Conservation (phyloP, 2,329 filamentous ascomycete genomes). For the Exserohilum turcica region DNA sequence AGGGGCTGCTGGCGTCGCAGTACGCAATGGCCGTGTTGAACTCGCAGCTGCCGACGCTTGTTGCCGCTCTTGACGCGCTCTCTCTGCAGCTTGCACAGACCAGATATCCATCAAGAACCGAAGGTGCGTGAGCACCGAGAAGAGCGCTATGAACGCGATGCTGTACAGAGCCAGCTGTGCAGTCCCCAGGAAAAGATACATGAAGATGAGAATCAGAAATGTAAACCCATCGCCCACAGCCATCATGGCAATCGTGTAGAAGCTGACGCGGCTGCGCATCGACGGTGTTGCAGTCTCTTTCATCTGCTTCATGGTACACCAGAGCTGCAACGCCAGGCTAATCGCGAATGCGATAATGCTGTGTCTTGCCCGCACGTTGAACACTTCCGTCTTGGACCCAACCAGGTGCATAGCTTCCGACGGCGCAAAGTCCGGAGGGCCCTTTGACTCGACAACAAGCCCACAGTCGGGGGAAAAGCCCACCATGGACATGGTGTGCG, state of each 20-base stretch:
- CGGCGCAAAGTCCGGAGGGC: conserved; percentile 59
- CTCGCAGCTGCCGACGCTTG: conserved; percentile 39
- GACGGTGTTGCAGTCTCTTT: conserved; percentile 69
- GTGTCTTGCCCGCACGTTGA: conserved; percentile 57
- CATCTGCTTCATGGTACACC: conserved; percentile 65
- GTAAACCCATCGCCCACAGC: conserved; percentile 66
- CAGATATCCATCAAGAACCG: conserved; percentile 71
- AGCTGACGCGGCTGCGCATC: conserved; percentile 66
- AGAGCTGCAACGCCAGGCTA: conserved; percentile 59
- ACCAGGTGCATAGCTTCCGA: conserved; percentile 58
- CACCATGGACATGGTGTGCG: conserved; percentile 63
- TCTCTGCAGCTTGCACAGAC: conserved; percentile 63
- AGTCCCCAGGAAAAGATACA: conserved; percentile 57
- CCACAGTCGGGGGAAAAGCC: conserved; percentile 70
- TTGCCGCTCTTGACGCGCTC: conserved; percentile 52
- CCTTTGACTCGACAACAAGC: conserved; percentile 67
- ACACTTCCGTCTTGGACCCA: conserved; percentile 64
- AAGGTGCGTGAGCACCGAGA: conserved; percentile 67
- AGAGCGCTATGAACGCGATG: conserved; percentile 63
- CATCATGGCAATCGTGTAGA: conserved; percentile 67
- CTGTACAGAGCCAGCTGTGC: conserved; percentile 62
- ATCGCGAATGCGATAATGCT: conserved; percentile 59
- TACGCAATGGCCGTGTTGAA: conserved; percentile 26
- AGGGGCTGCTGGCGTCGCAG: conserved; percentile 31
- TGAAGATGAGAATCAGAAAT: conserved; percentile 60